Evolutionary conservation across 2,329 filamentous ascomycete species (phyloP).

Genomic region (Lojkania enalia): DNA sequence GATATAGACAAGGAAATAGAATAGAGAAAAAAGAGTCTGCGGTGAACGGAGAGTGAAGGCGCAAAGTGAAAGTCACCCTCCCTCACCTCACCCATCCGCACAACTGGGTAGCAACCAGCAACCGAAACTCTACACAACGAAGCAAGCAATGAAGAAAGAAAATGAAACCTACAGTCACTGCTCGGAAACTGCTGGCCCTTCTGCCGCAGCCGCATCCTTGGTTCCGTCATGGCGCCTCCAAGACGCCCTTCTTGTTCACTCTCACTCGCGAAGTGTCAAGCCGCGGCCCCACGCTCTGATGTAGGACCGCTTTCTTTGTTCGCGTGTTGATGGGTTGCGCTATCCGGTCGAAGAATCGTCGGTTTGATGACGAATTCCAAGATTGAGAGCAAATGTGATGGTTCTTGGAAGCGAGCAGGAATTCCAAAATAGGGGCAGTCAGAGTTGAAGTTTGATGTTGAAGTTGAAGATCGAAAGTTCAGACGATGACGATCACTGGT

Average conservation of each 20-base stretch:
- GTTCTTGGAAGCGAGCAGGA: too few species aligned
- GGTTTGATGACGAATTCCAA: too few species aligned
- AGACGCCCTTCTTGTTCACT: neutral
- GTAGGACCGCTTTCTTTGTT: too few species aligned
- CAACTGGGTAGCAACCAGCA: neutral
- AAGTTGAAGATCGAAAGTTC: too few species aligned
- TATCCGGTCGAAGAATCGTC: too few species aligned
- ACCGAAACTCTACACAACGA: neutral
- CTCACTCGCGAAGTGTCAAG: neutral
- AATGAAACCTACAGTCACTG: constrained; percentile 40
- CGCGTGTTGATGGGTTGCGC: too few species aligned
- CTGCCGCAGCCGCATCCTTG: constrained; percentile 52
- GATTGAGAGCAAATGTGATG: too few species aligned
- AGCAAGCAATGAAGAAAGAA: constrained; percentile 7
- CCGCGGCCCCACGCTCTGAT: too few species aligned
- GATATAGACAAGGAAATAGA: neutral
- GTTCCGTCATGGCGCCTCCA: constrained; percentile 49
- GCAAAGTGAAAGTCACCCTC: neutral
- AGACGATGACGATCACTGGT: neutral
- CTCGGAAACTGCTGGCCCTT: constrained; percentile 53
- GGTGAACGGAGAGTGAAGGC: neutral
- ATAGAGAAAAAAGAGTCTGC: neutral
- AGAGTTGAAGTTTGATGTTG: too few species aligned
- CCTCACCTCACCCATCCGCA: too few species aligned
- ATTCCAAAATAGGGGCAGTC: too few species aligned